Evolutionary conservation across 2,329 filamentous ascomycete species (phyloP), one percentile per base, ranked within the genome.

Genomic region (Conoideocrella luteorostrata): DNA sequence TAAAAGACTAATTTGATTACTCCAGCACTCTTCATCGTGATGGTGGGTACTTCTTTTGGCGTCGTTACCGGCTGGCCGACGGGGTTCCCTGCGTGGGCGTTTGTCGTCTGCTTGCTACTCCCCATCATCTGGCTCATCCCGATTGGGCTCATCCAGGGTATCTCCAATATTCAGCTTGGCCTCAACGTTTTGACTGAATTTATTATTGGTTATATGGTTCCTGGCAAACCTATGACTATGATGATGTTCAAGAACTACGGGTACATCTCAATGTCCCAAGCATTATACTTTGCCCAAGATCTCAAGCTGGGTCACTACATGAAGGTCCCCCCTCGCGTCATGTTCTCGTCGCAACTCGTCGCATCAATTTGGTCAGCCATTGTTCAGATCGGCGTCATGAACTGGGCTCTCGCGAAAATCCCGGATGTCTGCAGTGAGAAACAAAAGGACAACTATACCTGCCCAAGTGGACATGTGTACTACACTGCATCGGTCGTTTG

Each of bases 241-340:
- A 88, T 88, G 82, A 74, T 87, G 66, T 87, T 87, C 68, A 86
- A 86, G 63, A 84, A 81, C 48, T 87, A 83, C 54, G 80, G 81
- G 40, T 85, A 84, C 57, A 76, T 85, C 44, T 78, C 72, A 63
- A 83, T 84, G 78, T 70, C 70, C 13, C 78, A 84, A 58, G 81
- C 77, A 0, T 67, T 84, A 39, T 80, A 76, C 58, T 84, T 84
- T 58, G 68, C 72, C 5, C 77, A 81, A 57, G 81, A 84, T 52
- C 69, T 84, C 53, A 84, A 84, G 59, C 70, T 83, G 2, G 81
- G 77, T 17, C 81, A 85, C 58, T 86, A 86, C 65, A 84, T 84
- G 77, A 76, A 75, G 61, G 71, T 75, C 2, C 78, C 79, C 2
- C 79, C 78, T 7, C 73, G 77, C n/a, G 70, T 71, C 46, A 77